Evolutionary conservation across 2,329 filamentous ascomycete species (phyloP).

Genomic region (Paecilomyces niveus): DNA sequence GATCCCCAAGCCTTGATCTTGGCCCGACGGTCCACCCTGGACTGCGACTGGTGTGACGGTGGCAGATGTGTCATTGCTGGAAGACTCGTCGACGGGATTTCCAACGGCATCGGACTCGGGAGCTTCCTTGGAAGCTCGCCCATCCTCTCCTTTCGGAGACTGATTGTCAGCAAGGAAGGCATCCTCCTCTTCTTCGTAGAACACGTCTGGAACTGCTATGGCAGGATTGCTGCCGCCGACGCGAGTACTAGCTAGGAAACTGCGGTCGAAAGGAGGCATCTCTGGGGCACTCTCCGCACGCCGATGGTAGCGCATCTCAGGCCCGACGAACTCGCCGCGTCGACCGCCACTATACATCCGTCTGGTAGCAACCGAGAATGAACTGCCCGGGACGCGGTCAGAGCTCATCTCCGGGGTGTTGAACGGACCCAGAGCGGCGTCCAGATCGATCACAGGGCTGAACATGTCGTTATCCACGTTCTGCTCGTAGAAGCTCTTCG

Average conservation of each 20-base stretch:
- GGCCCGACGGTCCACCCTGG: neutral
- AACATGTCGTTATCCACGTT: slow-evolving; percentile 54
- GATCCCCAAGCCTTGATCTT: neutral
- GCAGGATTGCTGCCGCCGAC: slow-evolving; percentile 28
- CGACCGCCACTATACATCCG: slow-evolving; percentile 44
- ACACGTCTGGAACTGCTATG: slow-evolving; percentile 39
- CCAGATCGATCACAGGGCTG: slow-evolving; percentile 83
- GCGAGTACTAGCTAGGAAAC: slow-evolving; percentile 28
- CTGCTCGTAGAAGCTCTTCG: slow-evolving; percentile 38
- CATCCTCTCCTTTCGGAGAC: slow-evolving; percentile 15
- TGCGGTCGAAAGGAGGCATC: slow-evolving; percentile 42
- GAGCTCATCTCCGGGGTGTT: slow-evolving; percentile 56
- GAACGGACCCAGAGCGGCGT: slow-evolving; percentile 87
- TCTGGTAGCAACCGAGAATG: slow-evolving; percentile 33
- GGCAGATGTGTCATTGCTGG: slow-evolving; percentile 3
- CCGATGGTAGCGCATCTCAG: slow-evolving; percentile 44
- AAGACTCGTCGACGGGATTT: slow-evolving; percentile 3
- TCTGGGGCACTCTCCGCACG: slow-evolving; percentile 44
- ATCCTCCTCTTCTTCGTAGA: slow-evolving; percentile 46
- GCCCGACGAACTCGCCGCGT: slow-evolving; percentile 39
- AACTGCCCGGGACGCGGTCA: slow-evolving; percentile 21
- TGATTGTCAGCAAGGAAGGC: slow-evolving; percentile 36
- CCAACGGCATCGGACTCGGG: neutral
- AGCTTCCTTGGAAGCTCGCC: slow-evolving; percentile 4
- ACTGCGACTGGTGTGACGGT: neutral